A percentile compares a stretch with the other conserved stretches of the same genome.
phyloP scores from a whole-genome alignment of 1,139 yeast species.

The Yamadazyma pseudoaaseri region DNA sequence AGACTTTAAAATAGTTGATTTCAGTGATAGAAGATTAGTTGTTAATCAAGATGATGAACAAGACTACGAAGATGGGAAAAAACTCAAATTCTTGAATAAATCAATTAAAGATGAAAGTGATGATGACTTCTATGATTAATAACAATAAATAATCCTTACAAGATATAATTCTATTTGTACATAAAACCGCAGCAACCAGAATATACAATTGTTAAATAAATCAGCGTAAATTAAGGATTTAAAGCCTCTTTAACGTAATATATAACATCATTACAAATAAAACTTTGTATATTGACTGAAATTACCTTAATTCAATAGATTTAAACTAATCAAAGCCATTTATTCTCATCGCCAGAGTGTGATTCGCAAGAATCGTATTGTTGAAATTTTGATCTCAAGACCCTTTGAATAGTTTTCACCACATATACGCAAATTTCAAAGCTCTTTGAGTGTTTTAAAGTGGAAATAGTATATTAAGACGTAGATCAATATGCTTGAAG shows the following conservation, averaged over 20 bases:
- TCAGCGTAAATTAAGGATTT: no score
- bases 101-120: slow-evolving; percentile 42
- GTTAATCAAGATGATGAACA: slow-evolving; percentile 63
- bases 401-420: slow-evolving; percentile 1
- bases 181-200: no score
- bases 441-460: not conserved
- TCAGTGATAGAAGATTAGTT: slow-evolving; percentile 62
- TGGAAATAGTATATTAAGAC: no score
- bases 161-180: no score
- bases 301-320: no score
- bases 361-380: slow-evolving; percentile 1
- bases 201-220: no score
- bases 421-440: not conserved
- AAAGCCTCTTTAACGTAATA: no score
- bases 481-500: slow-evolving; percentile 15
- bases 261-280: no score
- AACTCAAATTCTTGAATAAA: slow-evolving; percentile 54
- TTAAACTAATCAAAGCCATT: no score
- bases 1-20: slow-evolving; percentile 59
- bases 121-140: slow-evolving; percentile 47
- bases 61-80: slow-evolving; percentile 46
- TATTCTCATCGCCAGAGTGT: no score
- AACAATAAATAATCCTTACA: no score
- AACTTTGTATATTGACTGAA: no score
- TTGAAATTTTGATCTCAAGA: slow-evolving; percentile 1